Conservation (phyloP, 768 basidiomycete species). For the Suillus spraguei region DNA sequence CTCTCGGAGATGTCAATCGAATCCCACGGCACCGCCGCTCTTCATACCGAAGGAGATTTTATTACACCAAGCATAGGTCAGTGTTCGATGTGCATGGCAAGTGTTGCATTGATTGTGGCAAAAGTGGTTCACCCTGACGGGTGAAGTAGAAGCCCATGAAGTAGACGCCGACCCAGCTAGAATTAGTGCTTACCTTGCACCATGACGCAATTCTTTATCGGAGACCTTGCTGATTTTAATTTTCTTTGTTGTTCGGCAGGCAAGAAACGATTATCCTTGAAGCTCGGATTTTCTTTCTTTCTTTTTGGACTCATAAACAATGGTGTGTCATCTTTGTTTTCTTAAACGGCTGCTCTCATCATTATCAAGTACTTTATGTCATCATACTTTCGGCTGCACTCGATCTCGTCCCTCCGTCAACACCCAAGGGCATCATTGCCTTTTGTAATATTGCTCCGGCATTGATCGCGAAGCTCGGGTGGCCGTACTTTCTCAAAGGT, state of each 20-base stretch:
- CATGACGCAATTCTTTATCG: conserved; percentile 23
- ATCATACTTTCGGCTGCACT: conserved; percentile 95
- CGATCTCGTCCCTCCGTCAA: conserved; percentile 89
- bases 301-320: conserved; percentile 93
- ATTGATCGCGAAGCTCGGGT: conserved; percentile 83
- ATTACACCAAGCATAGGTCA: conserved; percentile 4
- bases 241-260: conserved; percentile 14
- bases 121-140: conserved; percentile 21
- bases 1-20: conserved; percentile 5
- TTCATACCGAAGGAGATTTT: neutral
- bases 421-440: conserved; percentile 92
- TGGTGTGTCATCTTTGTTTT: conserved; percentile 44
- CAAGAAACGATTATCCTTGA: conserved; percentile 32
- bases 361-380: conserved; percentile 79
- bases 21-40: neutral
- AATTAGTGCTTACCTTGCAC: conserved; percentile 14
- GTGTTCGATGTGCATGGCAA: neutral
- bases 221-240: conserved; percentile 21
- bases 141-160: conserved; percentile 1
- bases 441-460: conserved; percentile 96
- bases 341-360: neutral
- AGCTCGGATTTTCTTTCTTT: conserved; percentile 72
- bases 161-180: neutral
- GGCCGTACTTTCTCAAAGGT: conserved; percentile 91
- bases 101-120: conserved; percentile 30